Evolutionary conservation across 1,284 basidiomycete species (phyloP).

Genomic region (Melampsora americana): DNA sequence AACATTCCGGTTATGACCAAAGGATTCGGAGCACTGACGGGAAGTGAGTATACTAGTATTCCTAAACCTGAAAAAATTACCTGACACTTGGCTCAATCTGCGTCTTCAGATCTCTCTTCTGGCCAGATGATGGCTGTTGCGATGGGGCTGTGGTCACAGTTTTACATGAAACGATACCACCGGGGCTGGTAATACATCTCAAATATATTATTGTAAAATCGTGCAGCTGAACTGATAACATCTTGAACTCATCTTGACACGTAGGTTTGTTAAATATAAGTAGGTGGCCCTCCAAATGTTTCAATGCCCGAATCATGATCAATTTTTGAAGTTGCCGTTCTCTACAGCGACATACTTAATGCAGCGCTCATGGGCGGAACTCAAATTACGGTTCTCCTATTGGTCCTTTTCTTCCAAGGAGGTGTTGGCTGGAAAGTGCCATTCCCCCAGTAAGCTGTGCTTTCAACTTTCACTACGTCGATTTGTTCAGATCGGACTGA

Average conservation of each 20-base stretch:
- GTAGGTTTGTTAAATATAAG: slow-evolving; percentile 40
- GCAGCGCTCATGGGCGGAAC: slow-evolving; percentile 3
- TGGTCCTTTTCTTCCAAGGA: slow-evolving; percentile 13
- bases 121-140: slow-evolving; percentile 26
- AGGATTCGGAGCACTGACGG: slow-evolving; percentile 17
- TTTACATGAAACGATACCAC: slow-evolving; percentile 33
- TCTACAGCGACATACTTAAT: neutral
- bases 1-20: slow-evolving; percentile 37
- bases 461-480: neutral
- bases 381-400: slow-evolving; percentile 12
- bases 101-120: slow-evolving; percentile 28
- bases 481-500: neutral
- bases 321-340: too few species aligned
- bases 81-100: neutral
- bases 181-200: slow-evolving; percentile 24
- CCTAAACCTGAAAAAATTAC: neutral
- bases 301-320: too few species aligned
- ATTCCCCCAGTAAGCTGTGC: slow-evolving; percentile 5
- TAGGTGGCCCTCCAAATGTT: neutral
- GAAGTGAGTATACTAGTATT: slow-evolving; percentile 14
- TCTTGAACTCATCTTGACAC: neutral
- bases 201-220: too few species aligned
- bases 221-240: too few species aligned
- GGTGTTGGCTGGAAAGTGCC: slow-evolving; percentile 7
- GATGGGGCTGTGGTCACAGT: slow-evolving; percentile 36